These are phyloP conservation scores for Komagataella populi DNA, from an alignment of 805 yeast species.

Conservation along the genomic window DNA sequence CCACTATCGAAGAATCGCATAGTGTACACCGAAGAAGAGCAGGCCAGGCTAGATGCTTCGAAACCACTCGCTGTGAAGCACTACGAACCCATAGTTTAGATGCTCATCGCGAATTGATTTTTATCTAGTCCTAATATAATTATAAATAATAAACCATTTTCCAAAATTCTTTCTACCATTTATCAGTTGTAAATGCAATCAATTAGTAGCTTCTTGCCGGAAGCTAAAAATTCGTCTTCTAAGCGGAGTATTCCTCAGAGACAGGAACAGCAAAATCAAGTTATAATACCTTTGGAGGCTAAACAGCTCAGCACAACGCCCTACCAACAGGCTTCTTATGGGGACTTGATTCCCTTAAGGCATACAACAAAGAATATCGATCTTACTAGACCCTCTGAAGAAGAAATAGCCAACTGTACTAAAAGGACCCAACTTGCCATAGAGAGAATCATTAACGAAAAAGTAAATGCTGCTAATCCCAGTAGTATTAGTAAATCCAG, in stretches of 20 bases:
- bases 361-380: neutral
- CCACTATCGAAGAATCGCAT: conserved; percentile 5
- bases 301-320: neutral
- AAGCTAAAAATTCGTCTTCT: neutral
- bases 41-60: neutral
- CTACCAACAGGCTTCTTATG: neutral
- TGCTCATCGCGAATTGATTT: neutral
- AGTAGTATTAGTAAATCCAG: conserved; percentile 4
- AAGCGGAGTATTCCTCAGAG: neutral
- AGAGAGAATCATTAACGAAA: conserved; percentile 31
- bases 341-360: conserved; percentile 1
- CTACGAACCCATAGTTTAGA: neutral
- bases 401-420: conserved; percentile 30
- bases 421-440: conserved; percentile 45
- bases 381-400: conserved; percentile 16
- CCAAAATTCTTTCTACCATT: too few relatives aligned
- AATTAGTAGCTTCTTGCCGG: neutral
- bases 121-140: neutral
- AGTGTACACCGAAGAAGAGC: neutral
- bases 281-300: neutral
- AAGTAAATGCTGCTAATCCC: conserved; percentile 21
- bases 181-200: neutral
- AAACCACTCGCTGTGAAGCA: neutral
- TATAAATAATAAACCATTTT: too few relatives aligned
- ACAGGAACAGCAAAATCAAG: neutral